Percentiles rank a stretch among this genome's conserved stretches.
These are phyloP conservation scores for Sclerospora graminicola DNA, from an alignment of 352 stramenopile species.

Conservation along the genomic window DNA sequence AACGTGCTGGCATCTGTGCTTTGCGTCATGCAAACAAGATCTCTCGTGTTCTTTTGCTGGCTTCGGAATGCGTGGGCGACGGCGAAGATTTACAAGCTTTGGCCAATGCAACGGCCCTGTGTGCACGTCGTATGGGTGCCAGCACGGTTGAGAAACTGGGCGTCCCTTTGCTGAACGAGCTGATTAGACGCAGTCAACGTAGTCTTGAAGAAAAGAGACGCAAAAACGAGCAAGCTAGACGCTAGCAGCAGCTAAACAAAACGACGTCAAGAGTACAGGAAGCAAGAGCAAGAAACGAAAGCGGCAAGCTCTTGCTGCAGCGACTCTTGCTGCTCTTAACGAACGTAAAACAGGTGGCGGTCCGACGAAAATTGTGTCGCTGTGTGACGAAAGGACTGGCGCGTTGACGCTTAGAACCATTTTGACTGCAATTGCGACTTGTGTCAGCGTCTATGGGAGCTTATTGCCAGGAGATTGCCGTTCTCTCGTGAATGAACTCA, in stretches of 20 bases:
- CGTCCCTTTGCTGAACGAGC: constrained; percentile 46
- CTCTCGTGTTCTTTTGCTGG: constrained; percentile 46
- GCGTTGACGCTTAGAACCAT: constrained; percentile 37
- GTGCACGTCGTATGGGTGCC: constrained; percentile 42
- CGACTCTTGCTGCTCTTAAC: constrained; percentile 27
- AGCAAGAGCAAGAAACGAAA: constrained; percentile 82
- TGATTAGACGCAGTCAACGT: constrained; percentile 44
- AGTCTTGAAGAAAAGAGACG: constrained; percentile 31
- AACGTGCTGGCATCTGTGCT: constrained; percentile 43
- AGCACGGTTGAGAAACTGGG: constrained; percentile 67
- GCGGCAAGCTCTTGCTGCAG: constrained; percentile 47
- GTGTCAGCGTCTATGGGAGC: constrained; percentile 48
- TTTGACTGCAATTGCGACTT: constrained; percentile 40
- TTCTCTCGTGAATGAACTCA: constrained; percentile 32
- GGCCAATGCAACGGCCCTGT: constrained; percentile 36
- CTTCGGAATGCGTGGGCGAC: constrained; percentile 29
- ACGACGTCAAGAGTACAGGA: constrained; percentile 11
- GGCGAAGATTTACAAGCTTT: constrained; percentile 33
- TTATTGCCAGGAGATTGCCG: constrained; percentile 38
- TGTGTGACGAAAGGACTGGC: constrained; percentile 33
- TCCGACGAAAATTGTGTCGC: constrained; percentile 39
- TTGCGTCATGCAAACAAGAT: constrained; percentile 63
- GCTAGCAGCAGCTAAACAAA: constrained; percentile 7
- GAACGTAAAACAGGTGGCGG: constrained; percentile 5
- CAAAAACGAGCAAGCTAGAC: too few relatives aligned